These are phyloP conservation scores for Triticum monococcum DNA, from an alignment of 176 grass and related monocot genomes.

Conservation along the genomic window DNA sequence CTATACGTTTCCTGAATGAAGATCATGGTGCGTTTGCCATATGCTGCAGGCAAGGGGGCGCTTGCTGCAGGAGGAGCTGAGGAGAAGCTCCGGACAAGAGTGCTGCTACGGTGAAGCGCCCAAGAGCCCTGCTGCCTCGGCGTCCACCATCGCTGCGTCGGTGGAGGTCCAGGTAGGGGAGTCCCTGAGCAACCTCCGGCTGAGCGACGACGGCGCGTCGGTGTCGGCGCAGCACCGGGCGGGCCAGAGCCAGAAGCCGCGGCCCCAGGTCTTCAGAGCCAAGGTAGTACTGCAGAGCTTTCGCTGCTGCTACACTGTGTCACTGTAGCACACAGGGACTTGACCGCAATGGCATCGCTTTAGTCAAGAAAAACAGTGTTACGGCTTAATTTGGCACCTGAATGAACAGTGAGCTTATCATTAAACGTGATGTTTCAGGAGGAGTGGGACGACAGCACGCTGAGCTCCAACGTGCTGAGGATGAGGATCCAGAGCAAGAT, in stretches of 20 bases:
- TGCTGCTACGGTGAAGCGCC: slow-evolving; percentile 11
- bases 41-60: slow-evolving; percentile 49
- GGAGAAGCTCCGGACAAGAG: neutral
- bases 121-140: slow-evolving; percentile 41
- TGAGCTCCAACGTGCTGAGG: slow-evolving; percentile 77
- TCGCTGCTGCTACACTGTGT: neutral
- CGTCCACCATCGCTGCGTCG: slow-evolving; percentile 56
- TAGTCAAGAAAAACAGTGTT: neutral
- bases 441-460: slow-evolving; percentile 98
- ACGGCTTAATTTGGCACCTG: neutral
- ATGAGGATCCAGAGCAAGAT: slow-evolving; percentile 78
- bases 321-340: neutral
- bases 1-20: too few relatives aligned
- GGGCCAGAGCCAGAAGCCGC: slow-evolving; percentile 47
- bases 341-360: neutral
- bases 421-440: slow-evolving; percentile 41
- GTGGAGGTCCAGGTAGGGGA: slow-evolving; percentile 76
- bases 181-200: slow-evolving; percentile 49
- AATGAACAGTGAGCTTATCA: neutral
- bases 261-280: slow-evolving; percentile 46
- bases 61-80: slow-evolving; percentile 34
- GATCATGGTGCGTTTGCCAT: too few relatives aligned
- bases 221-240: slow-evolving; percentile 49
- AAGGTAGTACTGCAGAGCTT: slow-evolving; percentile 63
- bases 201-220: slow-evolving; percentile 54